Conservation (phyloP, 2,329 filamentous ascomycete genomes). For the Hypoxylon sp. region DNA sequence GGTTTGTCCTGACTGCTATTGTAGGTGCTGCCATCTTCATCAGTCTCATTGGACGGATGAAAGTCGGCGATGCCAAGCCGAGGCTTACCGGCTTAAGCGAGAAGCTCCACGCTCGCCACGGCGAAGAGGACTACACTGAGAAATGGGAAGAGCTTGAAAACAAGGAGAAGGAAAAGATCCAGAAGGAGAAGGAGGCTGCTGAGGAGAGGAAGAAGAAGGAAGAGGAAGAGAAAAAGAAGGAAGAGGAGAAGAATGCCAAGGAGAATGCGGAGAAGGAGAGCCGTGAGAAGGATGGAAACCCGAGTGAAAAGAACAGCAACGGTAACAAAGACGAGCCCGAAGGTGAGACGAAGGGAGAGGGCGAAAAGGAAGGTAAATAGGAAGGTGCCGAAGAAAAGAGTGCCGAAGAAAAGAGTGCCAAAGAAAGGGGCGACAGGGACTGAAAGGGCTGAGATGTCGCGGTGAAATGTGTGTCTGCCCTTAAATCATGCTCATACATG, state of each 20-base stretch:
- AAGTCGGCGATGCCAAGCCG: conserved; percentile 66
- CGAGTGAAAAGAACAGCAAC: conserved; percentile 31
- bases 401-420: not conserved
- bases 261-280: conserved; percentile 38
- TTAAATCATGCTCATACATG: not conserved
- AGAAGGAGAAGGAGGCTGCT: conserved; percentile 51
- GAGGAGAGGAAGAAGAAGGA: conserved; percentile 48
- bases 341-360: not conserved
- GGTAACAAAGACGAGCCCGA: not conserved
- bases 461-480: not conserved
- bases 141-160: conserved; percentile 60
- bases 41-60: conserved; percentile 84
- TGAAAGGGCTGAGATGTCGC: not conserved
- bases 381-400: not conserved
- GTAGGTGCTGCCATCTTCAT: conserved; percentile 86
- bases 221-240: conserved; percentile 37
- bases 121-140: conserved; percentile 52
- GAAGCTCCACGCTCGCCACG: conserved; percentile 55
- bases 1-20: conserved; percentile 91
- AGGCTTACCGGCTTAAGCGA: conserved; percentile 55
- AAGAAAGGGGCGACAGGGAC: not conserved
- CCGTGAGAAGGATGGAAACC: conserved; percentile 33
- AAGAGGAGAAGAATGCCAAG: conserved; percentile 23
- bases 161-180: conserved; percentile 51
- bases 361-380: not conserved